phyloP scores from a whole-genome alignment of 2,329 filamentous ascomycete species.

The Chalaropsis thielavioides region DNA sequence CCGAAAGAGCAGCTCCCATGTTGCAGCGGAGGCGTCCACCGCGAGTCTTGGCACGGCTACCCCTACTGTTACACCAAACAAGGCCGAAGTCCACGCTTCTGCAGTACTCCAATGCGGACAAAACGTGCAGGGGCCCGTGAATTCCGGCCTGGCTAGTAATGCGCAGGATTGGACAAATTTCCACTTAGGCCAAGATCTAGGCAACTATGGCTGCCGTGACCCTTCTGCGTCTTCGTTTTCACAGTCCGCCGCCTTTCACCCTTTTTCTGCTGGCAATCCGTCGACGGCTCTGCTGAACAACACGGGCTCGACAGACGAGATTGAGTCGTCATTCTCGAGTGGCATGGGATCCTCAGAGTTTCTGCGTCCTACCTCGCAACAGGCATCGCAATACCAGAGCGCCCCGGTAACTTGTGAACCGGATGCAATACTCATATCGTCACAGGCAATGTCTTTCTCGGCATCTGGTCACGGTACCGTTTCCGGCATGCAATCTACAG shows the following conservation, averaged over 20 bases:
- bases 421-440: neutral
- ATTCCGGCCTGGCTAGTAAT: neutral
- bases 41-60: neutral
- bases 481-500: neutral
- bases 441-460: neutral
- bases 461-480: neutral
- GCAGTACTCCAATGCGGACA: neutral
- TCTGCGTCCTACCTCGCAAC: neutral
- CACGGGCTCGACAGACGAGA: neutral
- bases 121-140: neutral
- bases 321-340: neutral
- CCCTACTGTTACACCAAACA: neutral
- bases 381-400: neutral
- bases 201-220: neutral
- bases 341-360: neutral
- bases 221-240: neutral
- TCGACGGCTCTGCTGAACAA: neutral
- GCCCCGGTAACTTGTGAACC: neutral
- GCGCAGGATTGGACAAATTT: neutral
- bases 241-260: neutral
- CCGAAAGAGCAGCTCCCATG: neutral
- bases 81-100: neutral
- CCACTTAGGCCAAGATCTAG: neutral
- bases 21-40: neutral
- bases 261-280: neutral